Evolutionary conservation across 495 filamentous ascomycete species (phyloP), one percentile per base, ranked within the genome.

Genomic region (Achaetomiella virescens): DNA sequence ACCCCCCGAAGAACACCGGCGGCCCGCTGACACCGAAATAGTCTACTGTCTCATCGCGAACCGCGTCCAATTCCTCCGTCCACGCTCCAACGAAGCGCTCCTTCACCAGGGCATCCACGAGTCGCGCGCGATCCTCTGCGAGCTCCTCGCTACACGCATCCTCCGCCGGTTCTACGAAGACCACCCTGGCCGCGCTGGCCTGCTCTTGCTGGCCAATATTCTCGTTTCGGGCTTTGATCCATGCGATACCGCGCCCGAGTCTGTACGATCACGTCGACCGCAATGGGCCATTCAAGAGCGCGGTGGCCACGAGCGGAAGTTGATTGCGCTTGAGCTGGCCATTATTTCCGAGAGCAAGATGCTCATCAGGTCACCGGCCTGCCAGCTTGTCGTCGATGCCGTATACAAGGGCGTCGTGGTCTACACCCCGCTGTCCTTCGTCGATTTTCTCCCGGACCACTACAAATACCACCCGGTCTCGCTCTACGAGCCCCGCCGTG

Each of bases 11-110:
- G 18, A 2, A 36, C 24, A 35, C 36, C 10, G 15, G 17, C 53
- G 56, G 8, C 46, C 37, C 25, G 17, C 14, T 14, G 8, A n/a
- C n/a, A n/a, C n/a, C n/a, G n/a, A n/a, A n/a, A n/a, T 59, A 72
- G 80, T 85, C 9, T 86, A 84, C 63, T 84, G 81, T 62, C 75
- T 86, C 9, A 75, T 86, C 31, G 82, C 84, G 47, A 86, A 86
- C 62, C 71, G 80, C 11, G 69, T 80, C 12, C 81, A 86, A 52
- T 86, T 86, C 68, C 75, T 82, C 21, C 74, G 78, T 18, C 79
- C 83, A 44, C 81, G 82, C 50, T 69, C 70, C 15, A 73, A 71
- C 51, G 74, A 82, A 55, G 67, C 78, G n/a, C n/a, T n/a, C 22
- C 78, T 84, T 49, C 77, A 81, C 60, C 80, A 83, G 63, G 81